Base-by-base conservation (phyloP, 208 protist genomes). In the Porcisia deanei region DNA sequence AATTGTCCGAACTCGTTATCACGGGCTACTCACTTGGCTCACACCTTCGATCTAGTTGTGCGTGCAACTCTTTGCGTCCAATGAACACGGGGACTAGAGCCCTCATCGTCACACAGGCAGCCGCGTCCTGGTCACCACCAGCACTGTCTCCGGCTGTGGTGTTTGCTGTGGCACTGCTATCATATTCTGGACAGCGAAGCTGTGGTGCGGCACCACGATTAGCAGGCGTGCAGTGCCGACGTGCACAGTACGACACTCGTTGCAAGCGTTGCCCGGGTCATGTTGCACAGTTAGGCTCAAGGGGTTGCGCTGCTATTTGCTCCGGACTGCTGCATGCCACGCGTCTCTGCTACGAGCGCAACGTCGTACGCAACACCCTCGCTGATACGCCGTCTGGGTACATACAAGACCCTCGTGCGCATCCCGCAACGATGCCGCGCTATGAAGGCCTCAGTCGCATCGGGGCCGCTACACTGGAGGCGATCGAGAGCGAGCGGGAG, bases 371-470 rank as follows among this genome's bases (percentile, higher is more conserved):
- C 55, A 90, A 95, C 66, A 92, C 91, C 2, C 74, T 94, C 34
- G 82, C 86, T 0, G 91, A 93, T 61, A 95, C 88, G 6, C 88
- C 87, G 1, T 91, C 88, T 3, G 91, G 88, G 41, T 95, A 95
- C 76, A 84, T 91, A 49, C 86, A 91, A 70, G 91, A 95, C 77
- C 88, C 88, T 47, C 80, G 78, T 43, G 84, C 70, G 49, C 47
- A 84, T 59, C 88, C 88, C 25, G 47, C 39, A 57, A 80, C 65
- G 67, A 93, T 93, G 88, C 71, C 82, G 39, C 79, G 76, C 5
- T 91, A 93, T 73, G 77, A 83, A 73, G 77, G 71, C 60, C 53
- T 82, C 54, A 81, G 69, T 43, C 72, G 73, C 66, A 52, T 73
- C n/a, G 73, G 60, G 3, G 82, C 81, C n/a, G 80, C 78, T n/a